Percentiles rank a stretch among this genome's conserved stretches.
Conservation (phyloP, 2,329 filamentous ascomycete genomes). For the Thielaviopsis populi region DNA sequence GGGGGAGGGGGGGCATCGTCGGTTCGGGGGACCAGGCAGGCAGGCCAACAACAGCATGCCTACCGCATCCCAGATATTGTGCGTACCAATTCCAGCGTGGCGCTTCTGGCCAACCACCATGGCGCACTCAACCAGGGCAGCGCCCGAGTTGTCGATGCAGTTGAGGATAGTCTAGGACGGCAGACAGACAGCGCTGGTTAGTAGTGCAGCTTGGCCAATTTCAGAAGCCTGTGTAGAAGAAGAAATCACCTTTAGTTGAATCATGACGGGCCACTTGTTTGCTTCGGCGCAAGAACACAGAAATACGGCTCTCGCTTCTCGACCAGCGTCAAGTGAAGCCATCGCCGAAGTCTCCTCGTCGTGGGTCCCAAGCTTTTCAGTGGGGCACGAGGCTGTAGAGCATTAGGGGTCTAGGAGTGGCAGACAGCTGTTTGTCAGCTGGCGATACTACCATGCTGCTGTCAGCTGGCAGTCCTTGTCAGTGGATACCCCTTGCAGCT, state of each 20-base stretch:
- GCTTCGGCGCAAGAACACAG: neutral
- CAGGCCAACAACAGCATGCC: slow-evolving; percentile 19
- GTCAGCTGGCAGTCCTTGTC: fast-evolving
- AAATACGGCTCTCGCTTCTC: neutral
- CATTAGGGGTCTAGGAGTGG: no score
- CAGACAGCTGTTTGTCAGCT: neutral
- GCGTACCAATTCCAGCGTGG: slow-evolving; percentile 69
- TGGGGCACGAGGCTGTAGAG: neutral
- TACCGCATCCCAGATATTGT: neutral
- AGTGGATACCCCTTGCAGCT: no score
- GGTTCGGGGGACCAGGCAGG: slow-evolving; percentile 2
- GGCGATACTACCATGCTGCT: neutral
- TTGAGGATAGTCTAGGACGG: slow-evolving; percentile 78
- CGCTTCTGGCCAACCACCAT: slow-evolving; percentile 84
- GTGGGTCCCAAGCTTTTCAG: neutral
- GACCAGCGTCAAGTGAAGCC: neutral
- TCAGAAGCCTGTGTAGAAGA: neutral
- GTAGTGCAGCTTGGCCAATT: neutral
- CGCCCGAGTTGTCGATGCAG: slow-evolving; percentile 99
- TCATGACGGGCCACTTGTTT: slow-evolving; percentile 46
- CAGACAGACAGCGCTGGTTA: neutral
- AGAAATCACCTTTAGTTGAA: slow-evolving; percentile 62
- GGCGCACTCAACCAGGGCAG: slow-evolving; percentile 90
- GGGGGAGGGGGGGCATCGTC: neutral
- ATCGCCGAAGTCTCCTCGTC: neutral